These are phyloP conservation scores for Spergularia azorica DNA, from an alignment of 179 eudicot genomes.

Conservation along the genomic window DNA sequence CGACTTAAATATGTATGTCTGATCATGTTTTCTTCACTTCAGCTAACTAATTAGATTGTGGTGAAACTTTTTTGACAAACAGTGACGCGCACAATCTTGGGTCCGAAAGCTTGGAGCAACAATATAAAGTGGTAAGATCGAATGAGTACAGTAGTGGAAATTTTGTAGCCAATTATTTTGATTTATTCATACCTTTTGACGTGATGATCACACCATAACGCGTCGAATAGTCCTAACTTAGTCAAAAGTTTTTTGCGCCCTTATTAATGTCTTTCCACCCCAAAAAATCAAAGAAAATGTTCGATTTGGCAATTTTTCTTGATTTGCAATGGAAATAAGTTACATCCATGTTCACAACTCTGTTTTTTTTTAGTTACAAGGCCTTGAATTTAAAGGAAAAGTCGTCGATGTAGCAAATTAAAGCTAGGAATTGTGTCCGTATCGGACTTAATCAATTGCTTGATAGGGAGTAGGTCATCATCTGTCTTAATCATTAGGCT, in stretches of 20 bases:
- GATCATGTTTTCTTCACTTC: background rate
- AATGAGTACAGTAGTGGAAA: background rate
- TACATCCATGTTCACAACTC: too few relatives aligned
- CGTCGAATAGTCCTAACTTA: background rate
- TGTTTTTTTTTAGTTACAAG: too few relatives aligned
- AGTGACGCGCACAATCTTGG: constrained; percentile 59
- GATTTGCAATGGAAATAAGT: too few relatives aligned
- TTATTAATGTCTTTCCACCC: too few relatives aligned
- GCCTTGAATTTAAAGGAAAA: too few relatives aligned
- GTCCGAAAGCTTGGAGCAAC: constrained; percentile 64
- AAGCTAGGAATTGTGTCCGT: too few relatives aligned
- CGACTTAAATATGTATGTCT: background rate
- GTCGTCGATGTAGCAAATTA: too few relatives aligned
- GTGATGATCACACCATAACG: background rate
- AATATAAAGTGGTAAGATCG: constrained; percentile 67
- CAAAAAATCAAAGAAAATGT: background rate
- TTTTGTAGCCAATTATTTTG: constrained; percentile 2
- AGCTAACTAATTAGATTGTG: background rate
- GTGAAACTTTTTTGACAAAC: constrained; percentile 5
- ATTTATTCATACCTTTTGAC: background rate
- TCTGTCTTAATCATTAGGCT: too few relatives aligned
- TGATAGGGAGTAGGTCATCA: too few relatives aligned
- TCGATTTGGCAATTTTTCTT: too few relatives aligned
- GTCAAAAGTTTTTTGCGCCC: background rate
- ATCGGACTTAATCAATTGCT: too few relatives aligned